These are phyloP conservation scores for Candida dendrica DNA, from an alignment of 805 yeast genomes.

Conservation along the genomic window DNA sequence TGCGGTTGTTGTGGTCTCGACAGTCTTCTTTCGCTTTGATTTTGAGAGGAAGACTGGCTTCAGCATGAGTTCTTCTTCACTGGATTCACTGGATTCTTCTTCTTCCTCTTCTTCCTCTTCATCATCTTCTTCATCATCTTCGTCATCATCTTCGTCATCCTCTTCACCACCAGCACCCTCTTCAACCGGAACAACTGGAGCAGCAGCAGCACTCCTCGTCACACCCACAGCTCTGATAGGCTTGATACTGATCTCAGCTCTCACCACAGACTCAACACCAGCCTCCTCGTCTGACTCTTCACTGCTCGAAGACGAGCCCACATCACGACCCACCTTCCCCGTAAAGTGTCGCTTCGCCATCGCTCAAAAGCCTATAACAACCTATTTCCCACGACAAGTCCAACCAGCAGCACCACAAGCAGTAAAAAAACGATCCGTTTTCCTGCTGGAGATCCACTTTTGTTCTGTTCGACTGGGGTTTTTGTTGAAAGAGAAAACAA, in stretches of 20 bases:
- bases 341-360: conserved; percentile 11
- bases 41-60: conserved; percentile 21
- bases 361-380: too few relatives aligned
- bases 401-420: too few relatives aligned
- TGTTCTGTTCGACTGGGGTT: too few relatives aligned
- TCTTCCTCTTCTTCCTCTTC: conserved; percentile 25
- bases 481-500: too few relatives aligned
- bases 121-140: conserved; percentile 25
- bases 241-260: not conserved
- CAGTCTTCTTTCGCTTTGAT: conserved; percentile 6
- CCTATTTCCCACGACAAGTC: too few relatives aligned
- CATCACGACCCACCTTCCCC: conserved; percentile 5
- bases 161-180: conserved; percentile 25
- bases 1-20: too few relatives aligned
- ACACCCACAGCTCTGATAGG: conserved; percentile 10
- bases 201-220: too few relatives aligned
- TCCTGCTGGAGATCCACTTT: too few relatives aligned
- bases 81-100: conserved; percentile 15
- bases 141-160: conserved; percentile 27
- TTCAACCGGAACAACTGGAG: too few relatives aligned
- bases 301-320: not conserved
- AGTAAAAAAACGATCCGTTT: too few relatives aligned
- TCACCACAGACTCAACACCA: too few relatives aligned
- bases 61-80: conserved; percentile 10
- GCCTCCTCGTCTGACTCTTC: too few relatives aligned